Percentiles rank a stretch among this genome's conserved stretches.
Evolutionary conservation across 2,329 filamentous ascomycete species (phyloP).

Genomic region (Hypoxylon sp.): DNA sequence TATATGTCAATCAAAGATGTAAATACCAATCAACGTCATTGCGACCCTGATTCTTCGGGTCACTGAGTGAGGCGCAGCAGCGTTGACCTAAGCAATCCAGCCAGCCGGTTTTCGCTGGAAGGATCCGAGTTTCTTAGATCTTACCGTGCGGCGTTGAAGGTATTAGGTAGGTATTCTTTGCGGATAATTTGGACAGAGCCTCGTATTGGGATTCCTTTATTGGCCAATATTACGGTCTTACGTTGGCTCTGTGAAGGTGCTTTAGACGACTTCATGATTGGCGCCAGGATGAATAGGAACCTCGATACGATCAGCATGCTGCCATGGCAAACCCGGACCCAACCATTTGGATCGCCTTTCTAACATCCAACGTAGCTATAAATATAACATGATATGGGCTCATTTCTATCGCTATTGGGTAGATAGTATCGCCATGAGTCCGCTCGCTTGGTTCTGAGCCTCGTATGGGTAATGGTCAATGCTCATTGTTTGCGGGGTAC

Average conservation of each 20-base stretch:
- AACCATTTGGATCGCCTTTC: too few species aligned
- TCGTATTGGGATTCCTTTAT: not conserved
- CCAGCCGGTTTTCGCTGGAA: too few species aligned
- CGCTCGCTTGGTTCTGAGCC: slow-evolving; percentile 5
- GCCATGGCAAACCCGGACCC: slow-evolving; percentile 23
- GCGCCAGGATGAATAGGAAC: slow-evolving; percentile 29
- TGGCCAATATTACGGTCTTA: slow-evolving; percentile 15
- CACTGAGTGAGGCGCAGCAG: not conserved
- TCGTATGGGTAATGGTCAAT: slow-evolving; percentile 10
- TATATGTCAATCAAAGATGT: slow-evolving; percentile 4
- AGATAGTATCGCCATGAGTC: not conserved
- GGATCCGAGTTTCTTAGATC: too few species aligned
- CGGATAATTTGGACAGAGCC: slow-evolving; percentile 5
- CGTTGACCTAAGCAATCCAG: too few species aligned
- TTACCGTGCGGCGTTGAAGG: too few species aligned
- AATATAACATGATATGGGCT: not conserved
- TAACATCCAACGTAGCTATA: too few species aligned
- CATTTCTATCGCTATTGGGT: slow-evolving; percentile 10
- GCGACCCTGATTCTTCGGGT: not conserved
- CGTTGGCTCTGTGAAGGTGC: too few species aligned
- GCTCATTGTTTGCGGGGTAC: slow-evolving; percentile 1
- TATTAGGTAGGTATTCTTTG: not conserved
- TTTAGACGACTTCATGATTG: slow-evolving; percentile 20
- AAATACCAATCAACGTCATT: slow-evolving; percentile 2
- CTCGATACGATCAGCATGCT: slow-evolving; percentile 17